Conservation (phyloP, 1,284 basidiomycete species). For the Rhodotorula sp. region DNA sequence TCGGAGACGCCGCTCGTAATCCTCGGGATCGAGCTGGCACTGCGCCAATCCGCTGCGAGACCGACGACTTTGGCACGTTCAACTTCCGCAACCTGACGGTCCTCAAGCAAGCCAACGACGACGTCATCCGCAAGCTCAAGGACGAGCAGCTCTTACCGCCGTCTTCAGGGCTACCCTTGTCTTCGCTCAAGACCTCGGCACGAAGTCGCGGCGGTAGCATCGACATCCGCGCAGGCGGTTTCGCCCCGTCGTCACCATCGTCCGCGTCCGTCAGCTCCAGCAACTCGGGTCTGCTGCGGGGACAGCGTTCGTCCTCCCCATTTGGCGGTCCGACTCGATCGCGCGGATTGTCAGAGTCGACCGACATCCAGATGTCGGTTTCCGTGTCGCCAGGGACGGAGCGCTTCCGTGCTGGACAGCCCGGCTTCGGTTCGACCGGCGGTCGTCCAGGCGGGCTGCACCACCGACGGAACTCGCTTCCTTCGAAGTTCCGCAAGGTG, state of each 20-base stretch:
- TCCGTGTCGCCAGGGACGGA: slow-evolving; percentile 62
- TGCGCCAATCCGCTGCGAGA: slow-evolving; percentile 1
- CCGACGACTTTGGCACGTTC: slow-evolving; percentile 91
- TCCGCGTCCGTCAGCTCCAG: slow-evolving; percentile 34
- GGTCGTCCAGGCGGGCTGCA: slow-evolving; percentile 13
- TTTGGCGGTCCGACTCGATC: slow-evolving; percentile 19
- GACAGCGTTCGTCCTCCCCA: slow-evolving; percentile 22
- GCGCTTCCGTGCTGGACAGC: slow-evolving; percentile 63
- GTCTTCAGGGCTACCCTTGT: background rate
- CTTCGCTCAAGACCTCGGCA: slow-evolving; percentile 9
- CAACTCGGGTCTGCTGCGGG: slow-evolving; percentile 39
- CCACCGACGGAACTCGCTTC: slow-evolving; percentile 39
- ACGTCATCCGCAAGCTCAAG: slow-evolving; percentile 86
- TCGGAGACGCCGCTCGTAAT: background rate
- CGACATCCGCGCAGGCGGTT: slow-evolving; percentile 29
- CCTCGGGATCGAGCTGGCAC: slow-evolving; percentile 34
- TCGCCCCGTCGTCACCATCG: slow-evolving; percentile 15
- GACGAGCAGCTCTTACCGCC: slow-evolving; percentile 49
- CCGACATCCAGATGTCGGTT: slow-evolving; percentile 71
- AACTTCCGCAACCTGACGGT: slow-evolving; percentile 97
- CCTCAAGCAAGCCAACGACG: slow-evolving; percentile 97
- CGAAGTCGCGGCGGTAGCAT: slow-evolving; percentile 24
- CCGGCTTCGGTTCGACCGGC: slow-evolving; percentile 9
- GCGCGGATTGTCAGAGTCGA: slow-evolving; percentile 14
- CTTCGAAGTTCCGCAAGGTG: slow-evolving; percentile 38